phyloP scores from a whole-genome alignment of 2,329 filamentous ascomycete genomes.

The Aspergillus eucalypticola region DNA sequence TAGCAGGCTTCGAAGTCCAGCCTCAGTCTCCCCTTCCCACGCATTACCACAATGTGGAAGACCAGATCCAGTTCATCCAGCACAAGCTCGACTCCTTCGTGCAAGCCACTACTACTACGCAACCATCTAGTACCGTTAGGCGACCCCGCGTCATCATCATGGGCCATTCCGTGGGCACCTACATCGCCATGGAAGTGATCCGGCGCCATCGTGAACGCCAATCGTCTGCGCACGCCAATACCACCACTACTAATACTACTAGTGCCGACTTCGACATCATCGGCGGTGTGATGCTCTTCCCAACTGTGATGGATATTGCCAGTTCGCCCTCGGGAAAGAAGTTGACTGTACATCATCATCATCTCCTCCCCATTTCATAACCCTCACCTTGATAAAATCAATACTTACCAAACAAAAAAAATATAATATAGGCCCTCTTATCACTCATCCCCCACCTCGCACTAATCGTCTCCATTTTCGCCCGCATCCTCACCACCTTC shows the following conservation, averaged over 20 bases:
- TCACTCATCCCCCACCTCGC: slow-evolving; percentile 42
- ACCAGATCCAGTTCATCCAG: slow-evolving; percentile 54
- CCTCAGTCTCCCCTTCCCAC: not conserved
- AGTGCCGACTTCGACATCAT: slow-evolving; percentile 42
- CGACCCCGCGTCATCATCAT: slow-evolving; percentile 60
- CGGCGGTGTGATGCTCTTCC: slow-evolving; percentile 67
- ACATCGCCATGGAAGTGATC: slow-evolving; percentile 69
- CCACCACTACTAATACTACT: not conserved
- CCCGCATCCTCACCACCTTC: slow-evolving; percentile 44
- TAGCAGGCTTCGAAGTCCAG: slow-evolving; percentile 37
- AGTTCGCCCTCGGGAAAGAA: slow-evolving; percentile 61
- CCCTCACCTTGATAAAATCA: no score
- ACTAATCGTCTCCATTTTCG: slow-evolving; percentile 39
- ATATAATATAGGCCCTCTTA: slow-evolving; percentile 27
- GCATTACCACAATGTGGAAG: slow-evolving; percentile 42
- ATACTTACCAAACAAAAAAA: no score
- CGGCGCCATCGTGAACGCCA: slow-evolving; percentile 52
- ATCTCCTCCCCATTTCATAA: not conserved
- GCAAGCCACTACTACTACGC: not conserved
- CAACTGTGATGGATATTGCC: slow-evolving; percentile 72
- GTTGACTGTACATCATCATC: slow-evolving; percentile 46
- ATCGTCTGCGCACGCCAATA: not conserved
- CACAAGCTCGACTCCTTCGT: slow-evolving; percentile 45
- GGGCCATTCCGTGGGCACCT: slow-evolving; percentile 74
- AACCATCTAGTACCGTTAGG: not conserved